Percentiles rank a stretch among this genome's conserved stretches.
These are phyloP conservation scores for Acrocalymma vagum DNA, from an alignment of 2,329 filamentous ascomycete genomes.

Conservation along the genomic window DNA sequence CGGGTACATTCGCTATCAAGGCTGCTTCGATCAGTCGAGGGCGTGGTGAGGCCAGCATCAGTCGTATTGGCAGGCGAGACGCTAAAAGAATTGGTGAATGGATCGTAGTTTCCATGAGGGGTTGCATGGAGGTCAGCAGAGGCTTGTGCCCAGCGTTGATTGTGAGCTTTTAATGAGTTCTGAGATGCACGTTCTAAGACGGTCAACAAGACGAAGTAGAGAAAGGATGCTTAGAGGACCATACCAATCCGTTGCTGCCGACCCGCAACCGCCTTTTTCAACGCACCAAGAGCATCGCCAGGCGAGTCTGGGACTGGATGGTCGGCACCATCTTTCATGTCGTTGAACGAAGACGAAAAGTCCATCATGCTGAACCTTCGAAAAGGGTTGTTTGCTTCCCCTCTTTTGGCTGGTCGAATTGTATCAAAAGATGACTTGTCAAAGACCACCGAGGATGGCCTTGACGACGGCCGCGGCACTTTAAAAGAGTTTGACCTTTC, in stretches of 20 bases:
- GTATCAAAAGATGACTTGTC: constrained; percentile 44
- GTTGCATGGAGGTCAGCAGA: constrained; percentile 45
- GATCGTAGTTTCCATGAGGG: constrained; percentile 38
- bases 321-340: constrained; percentile 27
- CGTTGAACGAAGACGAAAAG: constrained; percentile 34
- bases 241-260: constrained; percentile 46
- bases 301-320: constrained; percentile 39
- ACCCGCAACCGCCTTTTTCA: constrained; percentile 51
- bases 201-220: constrained; percentile 25
- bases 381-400: constrained; percentile 29
- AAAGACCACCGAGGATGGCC: constrained; percentile 37
- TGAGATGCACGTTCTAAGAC: constrained; percentile 40
- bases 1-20: constrained; percentile 61
- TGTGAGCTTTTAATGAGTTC: constrained; percentile 51
- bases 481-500: constrained; percentile 42
- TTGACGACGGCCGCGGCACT: constrained; percentile 39
- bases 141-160: constrained; percentile 56
- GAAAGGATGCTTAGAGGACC: constrained; percentile 4
- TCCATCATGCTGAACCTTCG: constrained; percentile 45
- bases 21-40: constrained; percentile 62
- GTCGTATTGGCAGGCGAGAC: constrained; percentile 59
- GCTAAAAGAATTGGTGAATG: constrained; percentile 48
- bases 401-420: constrained; percentile 30
- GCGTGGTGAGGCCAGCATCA: constrained; percentile 58
- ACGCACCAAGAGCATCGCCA: constrained; percentile 49